Base-by-base conservation (phyloP, 495 filamentous ascomycete species). In the Penicillium mononematosum region DNA sequence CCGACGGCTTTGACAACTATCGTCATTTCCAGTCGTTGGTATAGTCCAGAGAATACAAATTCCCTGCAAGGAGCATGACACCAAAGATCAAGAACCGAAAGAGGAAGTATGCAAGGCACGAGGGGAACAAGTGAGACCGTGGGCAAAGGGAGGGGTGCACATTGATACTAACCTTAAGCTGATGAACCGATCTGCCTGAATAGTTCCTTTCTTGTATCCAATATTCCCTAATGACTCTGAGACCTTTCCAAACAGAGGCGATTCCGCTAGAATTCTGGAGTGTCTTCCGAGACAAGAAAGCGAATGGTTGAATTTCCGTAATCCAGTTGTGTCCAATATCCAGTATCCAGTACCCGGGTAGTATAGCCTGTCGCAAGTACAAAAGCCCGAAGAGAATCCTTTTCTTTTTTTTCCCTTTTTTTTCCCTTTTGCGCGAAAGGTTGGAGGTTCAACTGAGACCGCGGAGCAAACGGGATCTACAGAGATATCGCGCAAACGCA, bases 91-190 rank as follows among this genome's bases (percentile, higher is more conserved):
- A 31, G 50, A 60, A 6, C 53, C 58, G 27, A 58, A 74, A 75
- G 53, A 68, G 63, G 62, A 65, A 48, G 42, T 59, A 76, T 75
- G 73, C 73, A 76, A 76, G 73, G 73, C 73, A 76, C 70, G 63
- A 71, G 69, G 63, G 65, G 63, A 52, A 59, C 50, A 59, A 67
- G 51, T 65, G 61, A 69, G 66, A 67, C 66, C 66, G 66, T 69
- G 66, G 66, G 64, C 66, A 47, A 59, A 62, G 61, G 59, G 64
- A 48, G 53, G 34, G 56, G 55, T 55, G 50, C 44, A 41, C 36
- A 43, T 44, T 9, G 38, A 43, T 44, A 68, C 70, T 63, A 69
- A 74, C 68, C 66, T 71, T 65, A 59, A 61, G 57, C 59, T 59
- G 67, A 65, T 52, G 36, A 41, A 29, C 52, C 19, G 49, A 43